phyloP scores from a whole-genome alignment of 73 alveolate genomes.

The Uronychia setigera region DNA sequence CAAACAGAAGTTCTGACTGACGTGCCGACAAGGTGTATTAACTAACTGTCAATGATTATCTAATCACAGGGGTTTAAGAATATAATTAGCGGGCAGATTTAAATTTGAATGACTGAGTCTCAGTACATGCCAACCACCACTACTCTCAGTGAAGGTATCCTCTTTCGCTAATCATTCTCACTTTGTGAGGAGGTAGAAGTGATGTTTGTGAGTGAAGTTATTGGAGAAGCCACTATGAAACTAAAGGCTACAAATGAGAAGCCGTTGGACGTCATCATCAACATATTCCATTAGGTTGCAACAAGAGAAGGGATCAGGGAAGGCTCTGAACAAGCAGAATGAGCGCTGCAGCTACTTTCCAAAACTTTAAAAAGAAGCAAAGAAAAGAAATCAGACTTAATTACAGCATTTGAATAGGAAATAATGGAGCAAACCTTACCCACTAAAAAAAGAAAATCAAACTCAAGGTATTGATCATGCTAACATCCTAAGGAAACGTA shows the following conservation, averaged over 20 bases:
- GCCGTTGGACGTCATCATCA: slow-evolving; percentile 1
- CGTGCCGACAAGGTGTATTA: no score
- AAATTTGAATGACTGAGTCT: no score
- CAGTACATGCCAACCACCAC: no score
- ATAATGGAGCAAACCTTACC: no score
- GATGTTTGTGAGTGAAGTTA: background rate
- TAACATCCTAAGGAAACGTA: no score
- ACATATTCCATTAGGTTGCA: background rate
- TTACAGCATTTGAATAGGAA: background rate
- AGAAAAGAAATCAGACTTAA: background rate
- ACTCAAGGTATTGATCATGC: background rate
- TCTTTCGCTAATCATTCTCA: no score
- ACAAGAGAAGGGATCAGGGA: background rate
- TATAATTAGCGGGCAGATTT: no score
- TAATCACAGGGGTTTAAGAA: no score
- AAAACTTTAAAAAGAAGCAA: background rate
- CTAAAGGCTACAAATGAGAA: background rate
- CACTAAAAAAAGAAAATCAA: background rate
- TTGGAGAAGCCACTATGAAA: background rate
- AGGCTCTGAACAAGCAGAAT: background rate
- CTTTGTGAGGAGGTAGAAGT: no score
- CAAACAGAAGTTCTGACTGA: no score
- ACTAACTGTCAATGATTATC: no score
- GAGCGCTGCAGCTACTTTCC: background rate
- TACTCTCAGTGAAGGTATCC: no score